Percentiles rank a stretch among this genome's conserved stretches.
Evolutionary conservation across 257 asterid species (phyloP).

Genomic region (Primulina huaijiensis): DNA sequence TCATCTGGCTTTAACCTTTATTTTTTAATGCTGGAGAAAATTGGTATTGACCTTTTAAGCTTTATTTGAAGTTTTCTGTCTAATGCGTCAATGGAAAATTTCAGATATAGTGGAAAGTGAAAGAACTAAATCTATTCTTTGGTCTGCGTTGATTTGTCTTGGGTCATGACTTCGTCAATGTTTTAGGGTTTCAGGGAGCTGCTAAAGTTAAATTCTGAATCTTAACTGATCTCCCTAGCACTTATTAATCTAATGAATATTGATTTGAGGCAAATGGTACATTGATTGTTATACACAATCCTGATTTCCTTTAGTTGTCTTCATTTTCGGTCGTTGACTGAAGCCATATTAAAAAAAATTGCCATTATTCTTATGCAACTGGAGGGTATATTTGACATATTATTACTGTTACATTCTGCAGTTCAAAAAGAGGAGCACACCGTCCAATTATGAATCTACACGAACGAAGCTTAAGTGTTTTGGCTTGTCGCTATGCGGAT

Average conservation of each 20-base stretch:
- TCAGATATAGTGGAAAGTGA: neutral
- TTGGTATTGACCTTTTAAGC: neutral
- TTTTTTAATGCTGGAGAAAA: neutral
- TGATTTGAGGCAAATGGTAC: neutral
- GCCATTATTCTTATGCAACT: neutral
- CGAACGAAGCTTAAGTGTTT: conserved; percentile 96
- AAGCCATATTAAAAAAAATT: neutral
- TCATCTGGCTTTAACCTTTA: neutral
- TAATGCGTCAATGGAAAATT: neutral
- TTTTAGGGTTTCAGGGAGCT: neutral
- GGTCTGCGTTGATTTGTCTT: neutral
- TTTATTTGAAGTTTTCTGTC: neutral
- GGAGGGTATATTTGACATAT: conserved; percentile 17
- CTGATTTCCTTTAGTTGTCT: neutral
- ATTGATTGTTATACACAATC: neutral
- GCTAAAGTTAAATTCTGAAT: neutral
- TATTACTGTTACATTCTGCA: conserved; percentile 36
- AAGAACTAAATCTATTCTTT: neutral
- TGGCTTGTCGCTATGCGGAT: conserved; percentile 94
- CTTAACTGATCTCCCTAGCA: neutral
- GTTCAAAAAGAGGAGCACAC: conserved; percentile 88
- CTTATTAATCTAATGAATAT: neutral
- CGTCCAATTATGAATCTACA: conserved; percentile 99
- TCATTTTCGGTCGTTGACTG: conserved; percentile 15
- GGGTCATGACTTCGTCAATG: neutral